A percentile compares a stretch with the other conserved stretches of the same genome.
phyloP scores from a whole-genome alignment of 2,329 filamentous ascomycete species.

The Escovopsis sp. region DNA sequence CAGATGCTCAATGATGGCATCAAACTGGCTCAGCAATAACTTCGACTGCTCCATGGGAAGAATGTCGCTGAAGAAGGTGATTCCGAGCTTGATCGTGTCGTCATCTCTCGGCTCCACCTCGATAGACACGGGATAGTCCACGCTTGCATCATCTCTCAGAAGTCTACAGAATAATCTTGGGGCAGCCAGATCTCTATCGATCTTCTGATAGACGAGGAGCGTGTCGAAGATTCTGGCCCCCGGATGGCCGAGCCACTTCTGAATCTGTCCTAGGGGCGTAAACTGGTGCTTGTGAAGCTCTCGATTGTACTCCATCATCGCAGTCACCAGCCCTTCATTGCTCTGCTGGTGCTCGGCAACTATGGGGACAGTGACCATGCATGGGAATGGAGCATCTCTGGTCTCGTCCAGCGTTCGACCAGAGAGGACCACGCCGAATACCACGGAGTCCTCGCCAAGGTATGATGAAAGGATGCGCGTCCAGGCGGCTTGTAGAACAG shows the following conservation, averaged over 20 bases:
- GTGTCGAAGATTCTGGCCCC: slow-evolving; percentile 66
- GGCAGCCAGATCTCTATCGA: slow-evolving; percentile 12
- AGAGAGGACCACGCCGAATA: slow-evolving; percentile 70
- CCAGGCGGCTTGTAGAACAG: slow-evolving; percentile 66
- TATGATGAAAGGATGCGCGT: slow-evolving; percentile 60
- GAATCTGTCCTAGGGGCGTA: slow-evolving; percentile 54
- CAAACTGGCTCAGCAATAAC: slow-evolving; percentile 56
- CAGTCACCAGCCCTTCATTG: slow-evolving; percentile 41
- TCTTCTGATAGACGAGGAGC: slow-evolving; percentile 69
- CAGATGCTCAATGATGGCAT: slow-evolving; percentile 47
- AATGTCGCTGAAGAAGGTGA: slow-evolving; percentile 51
- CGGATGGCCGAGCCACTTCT: slow-evolving; percentile 53
- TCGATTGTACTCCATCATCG: slow-evolving; percentile 52
- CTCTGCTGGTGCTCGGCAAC: slow-evolving; percentile 38
- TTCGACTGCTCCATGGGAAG: slow-evolving; percentile 54
- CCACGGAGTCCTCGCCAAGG: slow-evolving; percentile 56
- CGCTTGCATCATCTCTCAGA: slow-evolving; percentile 48
- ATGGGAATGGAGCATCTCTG: slow-evolving; percentile 53
- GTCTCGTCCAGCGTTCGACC: slow-evolving; percentile 52
- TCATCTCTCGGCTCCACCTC: slow-evolving; percentile 49
- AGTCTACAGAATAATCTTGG: slow-evolving; percentile 40
- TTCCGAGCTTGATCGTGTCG: slow-evolving; percentile 40
- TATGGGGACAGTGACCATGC: slow-evolving; percentile 68
- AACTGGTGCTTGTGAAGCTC: slow-evolving; percentile 55
- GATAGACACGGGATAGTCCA: slow-evolving; percentile 69